Evolutionary conservation across 192 early-diverging fungal species (phyloP).

Genomic region (Geosiphon pyriformis): DNA sequence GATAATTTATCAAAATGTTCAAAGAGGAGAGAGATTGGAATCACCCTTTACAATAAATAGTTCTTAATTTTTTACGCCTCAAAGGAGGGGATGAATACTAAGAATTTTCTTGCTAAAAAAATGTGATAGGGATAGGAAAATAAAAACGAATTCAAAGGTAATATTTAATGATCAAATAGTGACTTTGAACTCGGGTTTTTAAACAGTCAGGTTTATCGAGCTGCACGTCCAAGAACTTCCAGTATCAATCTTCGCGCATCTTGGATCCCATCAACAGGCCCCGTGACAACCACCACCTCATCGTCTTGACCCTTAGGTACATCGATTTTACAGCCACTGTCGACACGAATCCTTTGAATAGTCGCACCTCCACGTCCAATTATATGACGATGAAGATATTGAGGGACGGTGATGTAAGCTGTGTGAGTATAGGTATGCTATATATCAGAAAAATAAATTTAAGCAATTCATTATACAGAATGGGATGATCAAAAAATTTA

Average conservation of each 20-base stretch:
- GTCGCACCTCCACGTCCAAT: slow-evolving; percentile 72
- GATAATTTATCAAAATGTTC: no score
- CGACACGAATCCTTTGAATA: slow-evolving; percentile 63
- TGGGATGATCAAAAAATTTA: neutral
- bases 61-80: no score
- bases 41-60: no score
- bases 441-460: neutral
- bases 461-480: no score
- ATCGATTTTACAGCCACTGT: slow-evolving; percentile 58
- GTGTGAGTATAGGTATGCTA: slow-evolving; percentile 30
- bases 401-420: slow-evolving; percentile 41
- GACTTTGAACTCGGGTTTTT: no score
- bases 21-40: no score
- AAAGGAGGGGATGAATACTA: no score
- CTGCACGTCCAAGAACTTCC: slow-evolving; percentile 36
- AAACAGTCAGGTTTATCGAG: no score
- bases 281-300: slow-evolving; percentile 39
- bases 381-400: slow-evolving; percentile 55
- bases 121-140: no score
- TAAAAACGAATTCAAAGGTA: no score
- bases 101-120: no score
- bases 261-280: slow-evolving; percentile 42
- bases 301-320: slow-evolving; percentile 43
- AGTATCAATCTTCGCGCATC: slow-evolving; percentile 42
- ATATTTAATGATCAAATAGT: no score